Percentiles rank a stretch among this genome's conserved stretches.
These are phyloP conservation scores for Blastobotrys buckinghamii DNA, from an alignment of 1,139 yeast genomes.

Conservation along the genomic window DNA sequence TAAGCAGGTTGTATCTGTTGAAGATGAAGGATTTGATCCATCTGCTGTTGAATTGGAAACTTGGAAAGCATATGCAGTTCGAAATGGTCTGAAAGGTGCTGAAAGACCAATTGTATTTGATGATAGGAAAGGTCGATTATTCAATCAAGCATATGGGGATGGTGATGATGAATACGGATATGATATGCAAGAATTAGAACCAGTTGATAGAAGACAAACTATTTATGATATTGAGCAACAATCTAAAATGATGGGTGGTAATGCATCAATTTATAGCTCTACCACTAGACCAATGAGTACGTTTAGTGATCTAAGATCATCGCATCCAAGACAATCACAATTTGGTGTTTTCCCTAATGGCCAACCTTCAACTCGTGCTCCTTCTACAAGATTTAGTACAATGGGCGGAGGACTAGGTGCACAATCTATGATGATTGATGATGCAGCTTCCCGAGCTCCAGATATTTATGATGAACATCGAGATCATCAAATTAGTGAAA, in stretches of 20 bases:
- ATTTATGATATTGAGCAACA: slow-evolving; percentile 13
- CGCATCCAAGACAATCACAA: not conserved
- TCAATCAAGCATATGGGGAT: slow-evolving; percentile 19
- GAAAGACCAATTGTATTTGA: slow-evolving; percentile 33
- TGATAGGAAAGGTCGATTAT: slow-evolving; percentile 24
- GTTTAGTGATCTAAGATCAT: slow-evolving; percentile 13
- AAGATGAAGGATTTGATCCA: slow-evolving; percentile 32
- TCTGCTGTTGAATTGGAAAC: slow-evolving; percentile 31
- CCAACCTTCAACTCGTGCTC: slow-evolving; percentile 19
- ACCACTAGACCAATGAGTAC: slow-evolving; percentile 20
- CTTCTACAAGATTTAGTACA: slow-evolving; percentile 1
- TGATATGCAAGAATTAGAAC: slow-evolving; percentile 27
- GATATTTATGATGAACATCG: slow-evolving; percentile 20
- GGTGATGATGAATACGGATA: slow-evolving; percentile 21
- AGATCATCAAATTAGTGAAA: slow-evolving; percentile 21
- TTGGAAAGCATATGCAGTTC: slow-evolving; percentile 33
- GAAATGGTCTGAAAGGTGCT: slow-evolving; percentile 34
- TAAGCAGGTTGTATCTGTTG: slow-evolving; percentile 31
- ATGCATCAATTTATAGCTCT: slow-evolving; percentile 14
- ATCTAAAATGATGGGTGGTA: slow-evolving; percentile 9
- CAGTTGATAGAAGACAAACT: slow-evolving; percentile 11
- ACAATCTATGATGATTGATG: not conserved
- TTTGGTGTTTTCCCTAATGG: slow-evolving; percentile 2
- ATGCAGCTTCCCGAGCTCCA: slow-evolving; percentile 4
- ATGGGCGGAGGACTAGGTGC: not conserved